Base-by-base conservation (phyloP, 1,139 yeast species). In the Yamadazyma diddensiae region DNA sequence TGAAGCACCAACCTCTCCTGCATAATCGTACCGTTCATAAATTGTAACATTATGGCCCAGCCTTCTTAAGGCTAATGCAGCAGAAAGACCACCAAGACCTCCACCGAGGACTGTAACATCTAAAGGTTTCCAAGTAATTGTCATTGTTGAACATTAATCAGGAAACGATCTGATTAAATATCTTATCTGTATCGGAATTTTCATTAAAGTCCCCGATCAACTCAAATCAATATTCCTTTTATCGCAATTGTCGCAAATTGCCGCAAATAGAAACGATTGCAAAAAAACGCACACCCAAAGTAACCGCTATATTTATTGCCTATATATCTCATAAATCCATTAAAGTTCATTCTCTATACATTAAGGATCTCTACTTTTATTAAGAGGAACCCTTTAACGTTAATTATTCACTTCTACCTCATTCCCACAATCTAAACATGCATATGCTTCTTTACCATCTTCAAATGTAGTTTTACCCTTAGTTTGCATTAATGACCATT, bases 401-500 rank as follows among this genome's bases (percentile, higher is more conserved):
- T 22, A 53, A 36, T 47, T 50, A 31, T 59, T 65, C 14, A 68
- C 69, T 43, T 69, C 75, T 3, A 70, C 75, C 43, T 62, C 53
- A 55, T 60, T 56, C 4, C 70, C 86, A 62, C 95, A 85, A 43
- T 78, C 82, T 43, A 84, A 64, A 57, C 95, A 85, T 40, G 75
- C 65, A 51, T 66, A 79, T 20, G 76, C 71, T 31, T 58, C 62
- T 15, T 35, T 31, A 33, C 63, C 66, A 49, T 76, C 70, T 18
- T 68, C 74, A 35, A 68, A 65, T 21, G 44, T 39, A 20, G 48
- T 46, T 36, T 67, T 69, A 2, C 86, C 87, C 46, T 79, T 70
- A 45, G 77, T 74, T 54, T 82, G 84, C 95, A 90, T 88, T 21
- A 86, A 67, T 12, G 86, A 76, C 87, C 96, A 84, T 62, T 92